Evolutionary conservation across 345 rosid genomes (phyloP).

Genomic region (Gossypium sturtianum): DNA sequence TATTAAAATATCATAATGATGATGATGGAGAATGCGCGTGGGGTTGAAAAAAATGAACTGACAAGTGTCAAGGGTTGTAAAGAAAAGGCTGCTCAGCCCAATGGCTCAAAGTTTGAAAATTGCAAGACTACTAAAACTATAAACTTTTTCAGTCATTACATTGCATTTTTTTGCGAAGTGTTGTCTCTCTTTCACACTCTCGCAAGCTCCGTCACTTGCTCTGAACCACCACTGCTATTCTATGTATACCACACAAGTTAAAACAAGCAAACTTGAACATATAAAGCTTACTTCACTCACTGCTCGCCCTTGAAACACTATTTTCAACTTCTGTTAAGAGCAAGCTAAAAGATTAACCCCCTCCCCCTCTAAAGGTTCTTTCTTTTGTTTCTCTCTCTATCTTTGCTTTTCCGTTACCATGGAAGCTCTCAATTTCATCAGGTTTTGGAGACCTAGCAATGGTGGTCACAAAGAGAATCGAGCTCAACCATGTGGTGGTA

Average conservation of each 20-base stretch:
- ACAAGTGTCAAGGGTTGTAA: neutral
- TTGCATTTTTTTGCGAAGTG: neutral
- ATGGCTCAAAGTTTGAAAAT: neutral
- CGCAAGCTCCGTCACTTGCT: constrained; percentile 18
- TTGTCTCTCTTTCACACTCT: neutral
- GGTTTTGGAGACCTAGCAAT: constrained; percentile 43
- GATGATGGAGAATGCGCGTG: neutral
- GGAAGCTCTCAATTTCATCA: constrained; percentile 70
- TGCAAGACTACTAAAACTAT: neutral
- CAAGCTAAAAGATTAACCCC: neutral
- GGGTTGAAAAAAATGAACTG: neutral
- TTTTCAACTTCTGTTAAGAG: constrained; percentile 21
- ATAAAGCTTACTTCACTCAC: constrained; percentile 13
- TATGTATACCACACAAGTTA: neutral
- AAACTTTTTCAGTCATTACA: neutral
- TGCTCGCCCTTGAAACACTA: constrained; percentile 22
- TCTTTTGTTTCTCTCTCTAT: neutral
- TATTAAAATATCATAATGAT: too few relatives aligned
- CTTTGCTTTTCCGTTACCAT: constrained; percentile 16
- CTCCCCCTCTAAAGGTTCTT: neutral
- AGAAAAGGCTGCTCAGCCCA: neutral
- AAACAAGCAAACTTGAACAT: constrained; percentile 10
- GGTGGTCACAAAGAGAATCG: constrained; percentile 18
- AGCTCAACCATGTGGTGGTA: constrained; percentile 16
- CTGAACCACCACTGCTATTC: neutral